Evolutionary conservation across 106 monocot species (phyloP).

Genomic region (Dendrobium catenatum): DNA sequence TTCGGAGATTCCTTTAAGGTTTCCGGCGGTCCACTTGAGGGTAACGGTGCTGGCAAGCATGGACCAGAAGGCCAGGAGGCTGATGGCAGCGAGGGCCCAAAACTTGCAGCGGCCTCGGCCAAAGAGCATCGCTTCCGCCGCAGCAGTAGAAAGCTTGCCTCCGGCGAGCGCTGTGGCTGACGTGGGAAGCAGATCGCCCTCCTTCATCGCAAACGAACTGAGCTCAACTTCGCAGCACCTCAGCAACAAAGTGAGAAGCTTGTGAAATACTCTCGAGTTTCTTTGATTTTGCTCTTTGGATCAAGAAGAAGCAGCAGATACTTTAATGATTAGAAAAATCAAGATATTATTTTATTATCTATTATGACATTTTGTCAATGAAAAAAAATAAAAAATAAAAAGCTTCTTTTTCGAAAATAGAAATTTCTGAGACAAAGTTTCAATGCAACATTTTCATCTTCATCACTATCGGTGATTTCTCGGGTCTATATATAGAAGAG

Average conservation of each 20-base stretch:
- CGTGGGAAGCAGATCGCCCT: constrained; percentile 29
- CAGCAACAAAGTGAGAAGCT: background rate
- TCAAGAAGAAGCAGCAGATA: no score
- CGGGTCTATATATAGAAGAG: no score
- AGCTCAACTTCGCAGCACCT: background rate
- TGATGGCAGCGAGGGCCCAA: constrained; percentile 74
- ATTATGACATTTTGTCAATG: no score
- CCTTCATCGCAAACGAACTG: constrained; percentile 36
- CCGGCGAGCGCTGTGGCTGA: constrained; percentile 8
- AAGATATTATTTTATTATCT: no score
- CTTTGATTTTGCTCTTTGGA: no score
- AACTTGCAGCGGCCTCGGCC: constrained; percentile 70
- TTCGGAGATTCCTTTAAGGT: constrained; percentile 28
- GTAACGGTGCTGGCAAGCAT: constrained; percentile 90
- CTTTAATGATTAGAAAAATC: no score
- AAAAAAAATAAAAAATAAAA: no score
- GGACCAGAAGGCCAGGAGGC: constrained; percentile 93
- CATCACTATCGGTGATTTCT: no score
- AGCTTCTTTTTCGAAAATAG: no score
- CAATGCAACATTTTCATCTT: no score
- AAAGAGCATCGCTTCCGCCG: constrained; percentile 18
- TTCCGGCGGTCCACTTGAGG: constrained; percentile 62
- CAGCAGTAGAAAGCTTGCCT: constrained; percentile 12
- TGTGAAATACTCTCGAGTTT: background rate
- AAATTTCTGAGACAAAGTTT: no score